Evolutionary conservation across 345 rosid genomes (phyloP), one percentile per base, ranked within the genome.

Genomic region (sweet orange (Citrus sinensis)): DNA sequence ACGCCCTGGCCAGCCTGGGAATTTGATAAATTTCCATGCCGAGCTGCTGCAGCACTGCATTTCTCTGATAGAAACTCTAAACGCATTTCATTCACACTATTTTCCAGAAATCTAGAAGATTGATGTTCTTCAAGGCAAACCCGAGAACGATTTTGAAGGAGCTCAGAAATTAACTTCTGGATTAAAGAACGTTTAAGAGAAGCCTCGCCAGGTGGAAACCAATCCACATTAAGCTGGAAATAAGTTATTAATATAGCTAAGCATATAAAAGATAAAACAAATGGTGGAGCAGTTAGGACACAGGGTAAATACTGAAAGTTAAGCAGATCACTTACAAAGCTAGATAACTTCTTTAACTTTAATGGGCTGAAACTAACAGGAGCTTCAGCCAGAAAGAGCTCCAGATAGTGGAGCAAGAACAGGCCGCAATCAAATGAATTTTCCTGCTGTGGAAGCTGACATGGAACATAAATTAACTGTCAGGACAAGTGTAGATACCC

Each of bases 351-450:
- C 60, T 83, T 80, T 73, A 92, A 86, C 79, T 81, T 86, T 39
- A 85, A 87, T 35, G 94, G 97, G 74, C 75, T 94, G 87, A 96
- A 92, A 73, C 85, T 80, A 76, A 40, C 49, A 82, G 98, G 95
- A 62, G 93, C 97, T 75, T 91, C 89, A 54, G 70, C 82, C 81
- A 96, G 87, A 87, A 94, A 94, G 35, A 86, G 89, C 81, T 96
- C 99, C 82, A 87, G 78, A 84, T 90, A 94, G 76, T 96, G 99
- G 56, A 96, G 97, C 86, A 96, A 86, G 87, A 96, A 96, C 56
- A 96, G 89, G 75, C 99, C 99, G 51, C 98, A 96, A 77, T 96
- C 99, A 83, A 84, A 96, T 8, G 92, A 92, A 84, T 96, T 96
- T 84, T 88, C 92, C 85, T 94, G 98, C 84, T 96, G 98, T 65